Base-by-base conservation (phyloP, 441 rosid species). In the Daphne laureola region DNA sequence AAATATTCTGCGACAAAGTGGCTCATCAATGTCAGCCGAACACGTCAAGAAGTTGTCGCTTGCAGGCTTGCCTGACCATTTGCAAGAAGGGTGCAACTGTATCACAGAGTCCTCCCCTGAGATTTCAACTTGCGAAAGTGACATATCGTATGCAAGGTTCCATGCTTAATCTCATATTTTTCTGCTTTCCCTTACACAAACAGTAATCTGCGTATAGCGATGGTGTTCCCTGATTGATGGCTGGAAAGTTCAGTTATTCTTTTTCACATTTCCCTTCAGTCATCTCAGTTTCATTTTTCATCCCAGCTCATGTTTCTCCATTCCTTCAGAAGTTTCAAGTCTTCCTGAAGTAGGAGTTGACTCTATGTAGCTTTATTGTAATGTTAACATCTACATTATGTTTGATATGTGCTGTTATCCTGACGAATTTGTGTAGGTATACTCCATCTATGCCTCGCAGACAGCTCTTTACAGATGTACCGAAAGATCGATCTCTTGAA, bases 21-120 rank as follows among this genome's bases (percentile, higher is more conserved):
- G 49, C 48, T 69, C 83, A 14, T 72, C 87, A 8, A 63, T 84
- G 68, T 73, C 80, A 15, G 71, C 76, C 41, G 55, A 72, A 58
- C 70, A 78, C 65, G 72, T 46, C 55, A 73, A 75, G 61, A 76
- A 85, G 43, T 57, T 74, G 63, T 62, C 76, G 59, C 68, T 63
- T 66, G 65, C 72, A 58, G 67, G 60, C 56, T 70, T 84, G 16
- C 71, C 77, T n/a, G 68, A 71, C 63, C 75, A 46, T 35, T 78
- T 78, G 60, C 68, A 67, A 57, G 79, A 64, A 61, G 76, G 59
- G 66, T 75, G 46, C 58, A 71, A 67, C 50, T 60, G 62, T 54
- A 73, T 78, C 62, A 74, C 72, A 1, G 93, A 84, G 55, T 82
- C 88, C 17, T 84, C 96, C 38, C 98, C 96, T 35, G 94, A 87